Conservation (phyloP, 768 basidiomycete species). For the Asterophora lycoperdoides region DNA sequence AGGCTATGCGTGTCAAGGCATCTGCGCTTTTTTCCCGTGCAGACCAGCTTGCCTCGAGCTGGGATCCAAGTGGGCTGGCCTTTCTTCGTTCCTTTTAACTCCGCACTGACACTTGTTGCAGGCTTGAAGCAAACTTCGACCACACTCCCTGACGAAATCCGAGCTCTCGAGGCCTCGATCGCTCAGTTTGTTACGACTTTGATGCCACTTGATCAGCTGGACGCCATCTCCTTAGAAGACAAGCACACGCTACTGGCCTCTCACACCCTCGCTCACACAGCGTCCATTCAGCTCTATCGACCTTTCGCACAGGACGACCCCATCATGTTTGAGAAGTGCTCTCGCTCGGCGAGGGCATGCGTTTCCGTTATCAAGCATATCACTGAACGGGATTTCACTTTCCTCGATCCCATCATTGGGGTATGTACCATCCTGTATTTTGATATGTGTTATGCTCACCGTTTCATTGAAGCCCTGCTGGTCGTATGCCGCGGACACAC, state of each 20-base stretch:
- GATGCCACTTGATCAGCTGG: constrained; percentile 62
- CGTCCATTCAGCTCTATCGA: constrained; percentile 62
- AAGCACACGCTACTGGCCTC: constrained; percentile 54
- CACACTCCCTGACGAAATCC: constrained; percentile 53
- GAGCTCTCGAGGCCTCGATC: constrained; percentile 59
- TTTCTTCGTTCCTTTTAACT: background rate
- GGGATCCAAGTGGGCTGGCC: constrained; percentile 49
- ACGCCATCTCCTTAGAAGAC: constrained; percentile 50
- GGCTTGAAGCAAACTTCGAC: constrained; percentile 40
- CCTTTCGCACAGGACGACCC: constrained; percentile 58
- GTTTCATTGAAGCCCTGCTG: constrained; percentile 54
- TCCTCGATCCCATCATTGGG: constrained; percentile 75
- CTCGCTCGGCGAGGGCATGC: constrained; percentile 57
- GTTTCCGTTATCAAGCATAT: constrained; percentile 60
- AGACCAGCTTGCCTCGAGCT: constrained; percentile 52
- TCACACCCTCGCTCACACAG: constrained; percentile 64
- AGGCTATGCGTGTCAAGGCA: constrained; percentile 68
- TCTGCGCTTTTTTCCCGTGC: constrained; percentile 73
- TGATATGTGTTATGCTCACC: constrained; percentile 3
- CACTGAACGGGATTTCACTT: constrained; percentile 59
- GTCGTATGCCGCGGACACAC: constrained; percentile 62
- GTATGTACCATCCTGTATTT: constrained; percentile 37
- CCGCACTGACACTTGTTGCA: constrained; percentile 18
- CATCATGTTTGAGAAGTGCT: constrained; percentile 61
- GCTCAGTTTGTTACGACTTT: constrained; percentile 59